Percentiles rank a stretch among this genome's conserved stretches.
These are phyloP conservation scores for Saccharomyces cerevisiae DNA, from an alignment of 805 yeast genomes.

Conservation along the genomic window DNA sequence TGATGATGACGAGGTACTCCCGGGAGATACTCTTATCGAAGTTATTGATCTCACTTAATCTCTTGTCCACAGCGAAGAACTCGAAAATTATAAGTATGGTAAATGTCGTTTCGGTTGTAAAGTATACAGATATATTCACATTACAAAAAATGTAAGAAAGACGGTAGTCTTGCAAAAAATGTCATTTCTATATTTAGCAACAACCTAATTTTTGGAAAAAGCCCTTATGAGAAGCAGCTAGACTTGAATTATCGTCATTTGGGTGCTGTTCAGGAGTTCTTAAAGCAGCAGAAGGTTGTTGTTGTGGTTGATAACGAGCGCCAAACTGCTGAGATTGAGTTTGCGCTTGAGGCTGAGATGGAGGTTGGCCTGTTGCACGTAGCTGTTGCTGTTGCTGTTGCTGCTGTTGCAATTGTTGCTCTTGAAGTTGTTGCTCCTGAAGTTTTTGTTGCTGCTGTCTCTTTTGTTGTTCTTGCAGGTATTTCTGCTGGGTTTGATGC, in stretches of 20 bases:
- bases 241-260: background rate
- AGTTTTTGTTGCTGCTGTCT: conserved; percentile 10
- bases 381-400: conserved; percentile 14
- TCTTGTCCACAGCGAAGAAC: background rate
- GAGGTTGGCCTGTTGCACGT: conserved; percentile 14
- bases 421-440: conserved; percentile 6
- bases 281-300: conserved; percentile 8
- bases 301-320: conserved; percentile 2
- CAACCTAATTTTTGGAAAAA: background rate
- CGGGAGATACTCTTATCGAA: background rate
- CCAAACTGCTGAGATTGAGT: conserved; percentile 11
- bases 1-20: background rate
- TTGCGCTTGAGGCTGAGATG: conserved; percentile 2
- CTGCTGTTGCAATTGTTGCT: conserved; percentile 7
- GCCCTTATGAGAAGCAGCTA: background rate
- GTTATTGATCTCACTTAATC: background rate
- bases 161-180: background rate
- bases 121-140: background rate
- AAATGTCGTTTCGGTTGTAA: conserved; percentile 1
- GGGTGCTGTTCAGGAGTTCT: conserved; percentile 3
- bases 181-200: background rate
- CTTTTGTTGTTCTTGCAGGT: conserved; percentile 25
- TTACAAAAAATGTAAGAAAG: background rate
- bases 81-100: background rate
- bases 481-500: conserved; percentile 31